Percentiles rank a stretch among this genome's conserved stretches.
Conservation (phyloP, 352 stramenopile genomes). For the Nothophytophthora sp. region DNA sequence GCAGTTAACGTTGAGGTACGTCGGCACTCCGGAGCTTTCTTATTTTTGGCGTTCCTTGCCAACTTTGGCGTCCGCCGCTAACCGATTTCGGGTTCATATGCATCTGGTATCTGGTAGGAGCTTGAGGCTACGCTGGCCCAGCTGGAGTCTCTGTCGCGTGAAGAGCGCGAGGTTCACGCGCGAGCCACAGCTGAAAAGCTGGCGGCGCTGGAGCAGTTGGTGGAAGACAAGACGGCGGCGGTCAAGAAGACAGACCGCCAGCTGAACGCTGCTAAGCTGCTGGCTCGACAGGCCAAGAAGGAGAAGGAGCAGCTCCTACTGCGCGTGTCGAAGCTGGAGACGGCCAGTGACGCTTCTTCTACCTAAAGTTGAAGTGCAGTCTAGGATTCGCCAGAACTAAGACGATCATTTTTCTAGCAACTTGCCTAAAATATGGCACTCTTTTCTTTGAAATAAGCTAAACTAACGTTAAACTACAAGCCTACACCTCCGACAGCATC, state of each 20-base stretch:
- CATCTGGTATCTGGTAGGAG: no score
- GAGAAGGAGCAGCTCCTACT: conserved; percentile 63
- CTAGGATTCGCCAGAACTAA: no score
- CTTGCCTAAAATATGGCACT: no score
- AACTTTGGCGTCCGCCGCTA: no score
- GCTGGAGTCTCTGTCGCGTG: conserved; percentile 36
- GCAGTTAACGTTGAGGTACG: conserved; percentile 16
- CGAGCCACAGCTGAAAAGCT: conserved; percentile 33
- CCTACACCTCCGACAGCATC: conserved; percentile 14
- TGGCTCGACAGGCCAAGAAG: conserved; percentile 66
- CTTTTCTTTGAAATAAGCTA: no score
- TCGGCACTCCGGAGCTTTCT: neutral
- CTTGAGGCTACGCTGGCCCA: conserved; percentile 38
- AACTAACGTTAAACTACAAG: no score
- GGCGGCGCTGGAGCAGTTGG: conserved; percentile 25
- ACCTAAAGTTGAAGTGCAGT: neutral
- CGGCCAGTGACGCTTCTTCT: conserved; percentile 1
- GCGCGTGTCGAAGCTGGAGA: conserved; percentile 42
- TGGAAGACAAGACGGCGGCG: conserved; percentile 48
- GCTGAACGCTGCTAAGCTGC: conserved; percentile 68
- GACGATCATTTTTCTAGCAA: no score
- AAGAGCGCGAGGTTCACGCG: conserved; percentile 34
- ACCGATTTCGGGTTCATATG: no score
- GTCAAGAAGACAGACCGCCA: conserved; percentile 62
- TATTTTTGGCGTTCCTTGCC: no score